Base-by-base conservation (phyloP, 169 alveolate species). In the Babesia ovata region DNA sequence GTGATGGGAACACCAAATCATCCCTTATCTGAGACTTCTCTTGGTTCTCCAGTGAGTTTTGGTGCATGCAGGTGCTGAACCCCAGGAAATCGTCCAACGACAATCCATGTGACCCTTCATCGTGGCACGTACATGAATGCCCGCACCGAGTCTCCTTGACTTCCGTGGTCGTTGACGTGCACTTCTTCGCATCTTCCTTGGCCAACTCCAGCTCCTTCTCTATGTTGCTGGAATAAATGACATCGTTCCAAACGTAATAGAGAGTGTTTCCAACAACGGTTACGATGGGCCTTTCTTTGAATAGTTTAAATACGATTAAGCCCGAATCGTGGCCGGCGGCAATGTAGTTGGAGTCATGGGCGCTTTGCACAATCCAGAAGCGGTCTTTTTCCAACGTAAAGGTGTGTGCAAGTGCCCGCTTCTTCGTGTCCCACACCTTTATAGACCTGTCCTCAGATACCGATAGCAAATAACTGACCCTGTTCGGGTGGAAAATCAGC, bases 271-370 rank as follows among this genome's bases (percentile, higher is more conserved):
- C 84, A 7, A 59, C 78, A 52, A 73, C n/a, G 4, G 86, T 36
- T 4, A 75, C 62, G 29, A 73, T 54, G 11, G 90, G 90, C 14
- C 90, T 11, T 24, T 83, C 90, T 46, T 57, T 74, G 70, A 71
- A 66, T 8, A 83, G 70, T 70, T 83, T 83, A 59, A 83, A 75
- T 33, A 75, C 85, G 17, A 83, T 75, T 26, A 95, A 87, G 44
- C 98, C 98, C 42, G 95, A 85, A 73, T 96, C 98, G 67, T 93
- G 95, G 6, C 99, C 99, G 0, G 98, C 96, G 17, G 98, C 98
- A 61, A 96, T 93, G 48, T 94, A 85, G 59, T 95, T 92, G 42
- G 91, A 90, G 53, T 92, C 81, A 13, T 95, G 95, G 75, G 96
- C 97, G 9, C 70, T 67, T 29, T 88, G 59, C n/a, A 95, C 72